These are phyloP conservation scores for Epichloe festucae DNA, from an alignment of 2,329 filamentous ascomycete species.

Conservation along the genomic window DNA sequence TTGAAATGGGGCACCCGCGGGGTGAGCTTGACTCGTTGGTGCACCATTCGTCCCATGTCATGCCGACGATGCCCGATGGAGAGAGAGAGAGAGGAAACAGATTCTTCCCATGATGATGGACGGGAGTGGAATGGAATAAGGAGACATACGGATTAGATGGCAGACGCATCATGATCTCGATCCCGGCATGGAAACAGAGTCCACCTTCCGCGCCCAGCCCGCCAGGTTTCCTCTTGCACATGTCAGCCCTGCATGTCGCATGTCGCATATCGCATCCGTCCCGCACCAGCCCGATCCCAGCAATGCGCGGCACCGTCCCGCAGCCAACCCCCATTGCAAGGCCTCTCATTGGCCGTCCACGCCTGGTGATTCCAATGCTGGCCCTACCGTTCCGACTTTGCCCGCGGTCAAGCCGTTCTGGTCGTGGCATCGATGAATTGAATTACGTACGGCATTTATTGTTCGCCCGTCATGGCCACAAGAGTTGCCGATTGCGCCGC, in stretches of 20 bases:
- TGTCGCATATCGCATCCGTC: not conserved
- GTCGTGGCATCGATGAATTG: not conserved
- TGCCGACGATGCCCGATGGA: not conserved
- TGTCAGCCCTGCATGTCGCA: no score
- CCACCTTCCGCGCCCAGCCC: not conserved
- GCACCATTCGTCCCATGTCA: not conserved
- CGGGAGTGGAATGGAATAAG: no score
- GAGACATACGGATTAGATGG: no score
- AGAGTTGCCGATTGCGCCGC: no score
- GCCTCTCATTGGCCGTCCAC: not conserved
- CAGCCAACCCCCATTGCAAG: not conserved
- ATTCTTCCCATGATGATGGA: no score
- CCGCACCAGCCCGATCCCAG: slow-evolving; percentile 2
- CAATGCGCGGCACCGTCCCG: slow-evolving; percentile 8
- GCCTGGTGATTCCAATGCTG: not conserved
- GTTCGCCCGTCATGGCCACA: no score
- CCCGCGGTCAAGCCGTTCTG: slow-evolving; percentile 3
- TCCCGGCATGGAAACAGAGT: no score
- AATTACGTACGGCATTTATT: not conserved
- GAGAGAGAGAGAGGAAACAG: no score
- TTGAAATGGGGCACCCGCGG: not conserved
- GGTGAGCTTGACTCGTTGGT: not conserved
- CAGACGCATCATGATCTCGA: no score
- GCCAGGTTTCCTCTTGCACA: not conserved
- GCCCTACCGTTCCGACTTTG: slow-evolving; percentile 8